Evolutionary conservation across 2,329 filamentous ascomycete genomes (phyloP).

Genomic region (Fusarium scirpi): DNA sequence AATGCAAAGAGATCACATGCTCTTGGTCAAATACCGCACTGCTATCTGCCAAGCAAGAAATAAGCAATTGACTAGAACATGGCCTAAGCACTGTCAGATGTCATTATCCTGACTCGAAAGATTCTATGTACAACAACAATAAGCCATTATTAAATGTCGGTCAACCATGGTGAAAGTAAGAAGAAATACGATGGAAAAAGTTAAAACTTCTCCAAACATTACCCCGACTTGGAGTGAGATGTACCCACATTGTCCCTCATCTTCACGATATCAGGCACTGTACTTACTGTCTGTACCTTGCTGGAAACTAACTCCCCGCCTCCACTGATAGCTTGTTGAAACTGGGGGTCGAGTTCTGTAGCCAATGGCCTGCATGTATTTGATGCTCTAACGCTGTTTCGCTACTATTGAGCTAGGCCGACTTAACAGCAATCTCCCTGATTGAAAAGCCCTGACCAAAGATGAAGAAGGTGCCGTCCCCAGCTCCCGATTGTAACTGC

Average conservation of each 20-base stretch:
- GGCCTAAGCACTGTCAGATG: conserved; percentile 20
- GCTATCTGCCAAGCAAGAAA: conserved; percentile 16
- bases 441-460: conserved; percentile 15
- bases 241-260: conserved; percentile 30
- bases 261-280: conserved; percentile 4
- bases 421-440: conserved; percentile 4
- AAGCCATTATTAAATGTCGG: not conserved
- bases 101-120: not conserved
- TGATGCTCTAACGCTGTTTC: not conserved
- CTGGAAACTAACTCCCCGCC: not conserved
- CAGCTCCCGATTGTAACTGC: conserved; percentile 30
- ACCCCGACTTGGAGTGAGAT: conserved; percentile 29
- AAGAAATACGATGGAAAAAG: not conserved
- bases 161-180: not conserved
- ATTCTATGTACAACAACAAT: not conserved
- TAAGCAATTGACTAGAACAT: conserved; percentile 16
- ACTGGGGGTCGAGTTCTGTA: not conserved
- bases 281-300: not conserved
- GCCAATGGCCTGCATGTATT: not conserved
- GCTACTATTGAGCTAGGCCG: not conserved
- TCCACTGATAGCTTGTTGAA: conserved; percentile 14
- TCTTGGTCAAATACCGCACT: not conserved
- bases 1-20: conserved; percentile 9
- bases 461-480: conserved; percentile 22
- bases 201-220: conserved; percentile 33